phyloP scores from a whole-genome alignment of 108 stramenopile genomes.

The Phaeodactylum tricornutum region DNA sequence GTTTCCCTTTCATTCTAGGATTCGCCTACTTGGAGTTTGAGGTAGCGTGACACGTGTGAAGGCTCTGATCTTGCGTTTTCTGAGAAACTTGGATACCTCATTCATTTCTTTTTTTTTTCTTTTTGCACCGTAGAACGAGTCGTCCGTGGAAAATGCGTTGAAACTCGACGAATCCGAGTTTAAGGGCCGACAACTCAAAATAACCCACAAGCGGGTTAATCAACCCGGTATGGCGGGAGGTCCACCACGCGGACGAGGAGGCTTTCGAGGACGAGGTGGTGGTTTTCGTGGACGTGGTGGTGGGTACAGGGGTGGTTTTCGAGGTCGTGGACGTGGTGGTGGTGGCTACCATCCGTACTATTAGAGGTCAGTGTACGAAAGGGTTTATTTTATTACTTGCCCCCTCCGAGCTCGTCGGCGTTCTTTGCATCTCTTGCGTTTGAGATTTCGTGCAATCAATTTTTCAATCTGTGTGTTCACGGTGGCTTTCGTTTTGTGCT shows the following conservation, averaged over 20 bases:
- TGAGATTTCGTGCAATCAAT: too few species aligned
- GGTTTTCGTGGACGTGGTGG: constrained; percentile 27
- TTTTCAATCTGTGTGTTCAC: too few species aligned
- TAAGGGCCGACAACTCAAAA: constrained; percentile 89
- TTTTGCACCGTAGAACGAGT: constrained; percentile 44
- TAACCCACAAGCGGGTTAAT: constrained; percentile 82
- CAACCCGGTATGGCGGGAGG: constrained; percentile 30
- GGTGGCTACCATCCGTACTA: constrained; percentile 50
- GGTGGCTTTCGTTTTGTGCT: too few species aligned
- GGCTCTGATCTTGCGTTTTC: not conserved
- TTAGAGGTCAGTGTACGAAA: too few species aligned
- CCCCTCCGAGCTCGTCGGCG: too few species aligned
- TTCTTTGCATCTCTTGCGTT: too few species aligned
- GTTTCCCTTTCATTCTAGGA: constrained; percentile 13
- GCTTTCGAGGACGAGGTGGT: constrained; percentile 9
- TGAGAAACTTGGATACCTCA: constrained; percentile 10
- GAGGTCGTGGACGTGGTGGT: constrained; percentile 17
- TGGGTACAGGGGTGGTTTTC: constrained; percentile 11
- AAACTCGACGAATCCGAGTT: constrained; percentile 90
- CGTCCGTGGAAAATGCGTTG: constrained; percentile 86
- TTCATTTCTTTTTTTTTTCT: constrained; percentile 14
- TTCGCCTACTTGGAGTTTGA: constrained; percentile 78
- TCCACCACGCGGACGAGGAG: constrained; percentile 16
- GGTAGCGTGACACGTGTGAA: constrained; percentile 26
- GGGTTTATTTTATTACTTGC: too few species aligned